Percentiles rank a stretch among this genome's conserved stretches.
These are phyloP conservation scores for Syncephalastrum sp. DNA, from an alignment of 371 early-diverging fungal species.

Conservation along the genomic window DNA sequence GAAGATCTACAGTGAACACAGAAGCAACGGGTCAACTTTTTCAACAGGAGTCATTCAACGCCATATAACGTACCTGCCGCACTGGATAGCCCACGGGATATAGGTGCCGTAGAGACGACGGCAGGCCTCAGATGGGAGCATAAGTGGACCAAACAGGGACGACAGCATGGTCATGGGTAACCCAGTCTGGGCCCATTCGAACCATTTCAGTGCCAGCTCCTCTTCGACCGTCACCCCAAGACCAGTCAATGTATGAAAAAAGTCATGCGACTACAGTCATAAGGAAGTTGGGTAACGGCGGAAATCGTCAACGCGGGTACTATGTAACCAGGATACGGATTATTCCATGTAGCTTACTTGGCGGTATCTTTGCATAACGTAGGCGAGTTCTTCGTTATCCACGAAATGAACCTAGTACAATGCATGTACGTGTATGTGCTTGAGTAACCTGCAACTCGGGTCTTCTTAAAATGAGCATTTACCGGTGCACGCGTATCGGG, in stretches of 20 bases:
- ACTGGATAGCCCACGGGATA: slow-evolving; percentile 94
- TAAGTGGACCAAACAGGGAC: slow-evolving; percentile 79
- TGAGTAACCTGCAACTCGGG: background rate
- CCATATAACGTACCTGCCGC: slow-evolving; percentile 49
- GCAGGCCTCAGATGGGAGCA: slow-evolving; percentile 60
- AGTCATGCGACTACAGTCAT: slow-evolving; percentile 66
- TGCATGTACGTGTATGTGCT: background rate
- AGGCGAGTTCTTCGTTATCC: slow-evolving; percentile 88
- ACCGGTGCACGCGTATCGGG: slow-evolving; percentile 86
- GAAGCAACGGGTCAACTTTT: background rate
- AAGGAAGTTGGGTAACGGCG: too few relatives aligned
- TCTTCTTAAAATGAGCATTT: slow-evolving; percentile 10
- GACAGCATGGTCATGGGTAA: slow-evolving; percentile 88
- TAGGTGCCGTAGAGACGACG: slow-evolving; percentile 64
- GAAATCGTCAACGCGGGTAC: too few relatives aligned
- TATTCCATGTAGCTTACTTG: slow-evolving; percentile 45
- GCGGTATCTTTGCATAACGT: slow-evolving; percentile 91
- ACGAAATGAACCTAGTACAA: slow-evolving; percentile 72
- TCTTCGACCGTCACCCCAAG: slow-evolving; percentile 86
- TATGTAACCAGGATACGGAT: too few relatives aligned
- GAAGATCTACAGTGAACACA: slow-evolving; percentile 28
- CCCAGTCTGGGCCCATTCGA: slow-evolving; percentile 89
- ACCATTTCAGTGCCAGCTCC: slow-evolving; percentile 94
- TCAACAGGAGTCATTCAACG: too few relatives aligned
- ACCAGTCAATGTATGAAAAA: slow-evolving; percentile 88